Conservation (phyloP, 2,329 filamentous ascomycete genomes). For the Talaromyces sp. region DNA sequence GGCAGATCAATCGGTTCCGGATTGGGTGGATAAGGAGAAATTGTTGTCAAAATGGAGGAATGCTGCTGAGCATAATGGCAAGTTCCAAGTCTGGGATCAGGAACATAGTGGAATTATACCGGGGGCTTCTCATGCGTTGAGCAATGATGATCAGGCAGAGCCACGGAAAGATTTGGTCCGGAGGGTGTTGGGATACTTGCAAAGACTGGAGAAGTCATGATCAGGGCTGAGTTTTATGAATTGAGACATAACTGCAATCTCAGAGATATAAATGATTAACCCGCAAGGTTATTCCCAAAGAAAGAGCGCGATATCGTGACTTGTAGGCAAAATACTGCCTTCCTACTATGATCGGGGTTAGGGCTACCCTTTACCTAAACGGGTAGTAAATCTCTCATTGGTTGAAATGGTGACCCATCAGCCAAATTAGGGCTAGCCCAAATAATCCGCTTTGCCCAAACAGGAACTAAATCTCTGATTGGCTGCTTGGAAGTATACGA, state of each 20-base stretch:
- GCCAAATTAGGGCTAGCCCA: not conserved
- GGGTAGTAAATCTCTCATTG: constrained; percentile 13
- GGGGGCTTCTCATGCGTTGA: constrained; percentile 37
- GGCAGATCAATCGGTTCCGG: constrained; percentile 65
- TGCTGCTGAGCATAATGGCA: constrained; percentile 50
- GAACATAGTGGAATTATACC: constrained; percentile 24
- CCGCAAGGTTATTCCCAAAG: not conserved
- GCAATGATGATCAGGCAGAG: constrained; percentile 39
- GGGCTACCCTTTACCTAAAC: not conserved
- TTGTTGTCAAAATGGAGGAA: constrained; percentile 58
- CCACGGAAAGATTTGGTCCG: constrained; percentile 49
- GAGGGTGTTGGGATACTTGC: constrained; percentile 53
- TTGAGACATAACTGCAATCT: not conserved
- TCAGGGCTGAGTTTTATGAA: not conserved
- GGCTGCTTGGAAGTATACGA: not conserved
- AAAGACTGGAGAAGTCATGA: constrained; percentile 16
- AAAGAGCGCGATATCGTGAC: not conserved
- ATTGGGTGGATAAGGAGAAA: constrained; percentile 55
- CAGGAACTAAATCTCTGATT: constrained; percentile 16
- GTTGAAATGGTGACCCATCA: not conserved
- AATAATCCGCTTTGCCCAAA: not conserved
- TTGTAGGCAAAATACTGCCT: not conserved
- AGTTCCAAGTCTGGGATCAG: constrained; percentile 33
- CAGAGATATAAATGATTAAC: not conserved
- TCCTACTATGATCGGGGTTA: not conserved